Percentiles rank a stretch among this genome's conserved stretches.
phyloP scores from a whole-genome alignment of 1,139 yeast species.

The Yamadazyma friedrichii region DNA sequence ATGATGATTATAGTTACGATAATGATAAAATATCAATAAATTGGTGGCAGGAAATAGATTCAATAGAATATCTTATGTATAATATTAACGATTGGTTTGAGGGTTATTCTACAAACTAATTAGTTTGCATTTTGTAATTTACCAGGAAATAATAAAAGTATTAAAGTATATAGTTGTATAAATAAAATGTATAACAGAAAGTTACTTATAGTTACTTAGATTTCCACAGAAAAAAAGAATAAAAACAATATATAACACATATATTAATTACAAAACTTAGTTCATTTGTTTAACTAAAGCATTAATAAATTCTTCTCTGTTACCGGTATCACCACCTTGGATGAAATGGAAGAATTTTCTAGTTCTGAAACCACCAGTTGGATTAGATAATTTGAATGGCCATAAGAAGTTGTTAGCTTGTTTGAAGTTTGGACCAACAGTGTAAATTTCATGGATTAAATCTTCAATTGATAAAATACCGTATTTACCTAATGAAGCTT shows the following conservation, averaged over 20 bases:
- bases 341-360: slow-evolving; percentile 99
- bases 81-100: slow-evolving; percentile 20
- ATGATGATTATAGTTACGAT: slow-evolving; percentile 19
- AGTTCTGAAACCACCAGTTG: slow-evolving; percentile 99
- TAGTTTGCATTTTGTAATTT: not conserved
- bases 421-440: slow-evolving; percentile 99
- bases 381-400: slow-evolving; percentile 99
- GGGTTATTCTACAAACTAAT: slow-evolving; percentile 4
- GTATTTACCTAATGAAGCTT: slow-evolving; percentile 91
- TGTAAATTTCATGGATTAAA: slow-evolving; percentile 97
- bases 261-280: slow-evolving; percentile 40
- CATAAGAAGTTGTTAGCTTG: slow-evolving; percentile 99
- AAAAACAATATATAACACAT: slow-evolving; percentile 9
- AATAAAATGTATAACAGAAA: not conserved
- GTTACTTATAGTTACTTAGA: not conserved
- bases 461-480: slow-evolving; percentile 97
- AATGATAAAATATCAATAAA: slow-evolving; percentile 13
- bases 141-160: not conserved
- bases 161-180: not conserved
- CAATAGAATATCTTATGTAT: slow-evolving; percentile 32
- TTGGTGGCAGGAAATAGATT: slow-evolving; percentile 38
- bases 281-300: slow-evolving; percentile 96
- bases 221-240: no score
- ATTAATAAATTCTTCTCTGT: slow-evolving; percentile 99
- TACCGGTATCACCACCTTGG: slow-evolving; percentile 99